These are phyloP conservation scores for Mortierella sp. DNA, from an alignment of 371 early-diverging fungal species.

Conservation along the genomic window DNA sequence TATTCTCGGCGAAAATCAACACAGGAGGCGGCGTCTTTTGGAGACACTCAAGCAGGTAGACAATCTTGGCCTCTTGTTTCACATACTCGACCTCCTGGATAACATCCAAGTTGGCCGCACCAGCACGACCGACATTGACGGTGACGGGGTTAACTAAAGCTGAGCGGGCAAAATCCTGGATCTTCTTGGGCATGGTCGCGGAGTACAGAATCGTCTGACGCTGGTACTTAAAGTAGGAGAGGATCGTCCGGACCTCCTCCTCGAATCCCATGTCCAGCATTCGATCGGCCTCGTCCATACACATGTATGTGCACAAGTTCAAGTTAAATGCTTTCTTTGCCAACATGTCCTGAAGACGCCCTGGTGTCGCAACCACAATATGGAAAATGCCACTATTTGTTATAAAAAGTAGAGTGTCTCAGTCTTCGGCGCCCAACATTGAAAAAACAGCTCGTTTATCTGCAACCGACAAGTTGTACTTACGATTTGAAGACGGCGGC, in stretches of 20 bases:
- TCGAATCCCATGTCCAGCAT: conserved; percentile 99
- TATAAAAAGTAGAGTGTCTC: neutral
- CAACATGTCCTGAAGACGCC: conserved; percentile 90
- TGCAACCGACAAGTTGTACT: conserved; percentile 24
- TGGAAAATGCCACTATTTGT: conserved; percentile 68
- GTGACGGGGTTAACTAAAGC: conserved; percentile 93
- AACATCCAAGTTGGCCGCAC: conserved; percentile 97
- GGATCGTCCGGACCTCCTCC: conserved; percentile 93
- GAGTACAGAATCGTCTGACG: conserved; percentile 96
- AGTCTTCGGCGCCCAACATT: neutral
- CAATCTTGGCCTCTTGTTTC: conserved; percentile 95
- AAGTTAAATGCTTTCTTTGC: conserved; percentile 88
- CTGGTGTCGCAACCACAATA: conserved; percentile 97
- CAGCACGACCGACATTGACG: conserved; percentile 98
- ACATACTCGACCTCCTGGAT: conserved; percentile 98
- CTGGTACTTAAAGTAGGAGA: conserved; percentile 90
- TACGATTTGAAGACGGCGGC: conserved; percentile 71
- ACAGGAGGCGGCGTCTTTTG: conserved; percentile 97
- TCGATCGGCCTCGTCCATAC: conserved; percentile 99
- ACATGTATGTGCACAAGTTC: conserved; percentile 86
- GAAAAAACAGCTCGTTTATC: neutral
- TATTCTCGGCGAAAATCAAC: conserved; percentile 98
- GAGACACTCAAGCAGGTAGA: conserved; percentile 91
- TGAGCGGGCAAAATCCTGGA: conserved; percentile 93
- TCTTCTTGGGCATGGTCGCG: conserved; percentile 99